Evolutionary conservation across 768 basidiomycete species (phyloP), one percentile per base, ranked within the genome.

Genomic region (Boletus tomentosulus): DNA sequence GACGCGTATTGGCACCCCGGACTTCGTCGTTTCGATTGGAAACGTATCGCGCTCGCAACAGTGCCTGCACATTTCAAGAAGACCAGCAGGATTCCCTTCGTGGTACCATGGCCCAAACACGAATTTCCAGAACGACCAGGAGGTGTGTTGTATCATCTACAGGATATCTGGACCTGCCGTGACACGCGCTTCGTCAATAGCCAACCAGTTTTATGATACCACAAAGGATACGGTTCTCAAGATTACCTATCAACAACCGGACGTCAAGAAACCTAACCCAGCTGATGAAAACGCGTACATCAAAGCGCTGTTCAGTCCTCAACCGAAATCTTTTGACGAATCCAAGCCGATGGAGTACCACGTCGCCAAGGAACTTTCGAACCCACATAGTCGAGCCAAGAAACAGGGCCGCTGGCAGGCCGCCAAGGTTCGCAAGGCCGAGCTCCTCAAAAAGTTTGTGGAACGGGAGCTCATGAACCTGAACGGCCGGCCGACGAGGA

Each of bases 371-470:
- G 91, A 93, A 63, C 80, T 93, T 37, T 77, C 87, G 27, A 91
- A 92, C 67, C 89, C 89, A 25, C 86, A 91, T 63, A 83, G 87
- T 12, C 84, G 88, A 19, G 87, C 89, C 9, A 91, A 89, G 76
- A 91, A 88, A 67, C 84, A 87, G 62, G 74, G 75, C 46, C 82
- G 91, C 57, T 92, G 87, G 86, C 81, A 87, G 66, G 75, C 74
- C 4, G 78, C 76, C 58, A 76, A 78, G 57, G 59, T 66, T 16
- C 73, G 76, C 57, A 78, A 76, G 63, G 73, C 77, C 42, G 67
- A 70, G 19, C 71, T 87, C 50, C 73, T 86, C 45, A 73, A 77
- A 54, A 71, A 82, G 57, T 80, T 81, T 58, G 72, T 84, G 43
- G 67, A 73, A 6, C 76, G 79, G 46, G 85, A 84, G 50, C 65